phyloP scores from a whole-genome alignment of 306 rosid genomes.

The Quercus variabilis region DNA sequence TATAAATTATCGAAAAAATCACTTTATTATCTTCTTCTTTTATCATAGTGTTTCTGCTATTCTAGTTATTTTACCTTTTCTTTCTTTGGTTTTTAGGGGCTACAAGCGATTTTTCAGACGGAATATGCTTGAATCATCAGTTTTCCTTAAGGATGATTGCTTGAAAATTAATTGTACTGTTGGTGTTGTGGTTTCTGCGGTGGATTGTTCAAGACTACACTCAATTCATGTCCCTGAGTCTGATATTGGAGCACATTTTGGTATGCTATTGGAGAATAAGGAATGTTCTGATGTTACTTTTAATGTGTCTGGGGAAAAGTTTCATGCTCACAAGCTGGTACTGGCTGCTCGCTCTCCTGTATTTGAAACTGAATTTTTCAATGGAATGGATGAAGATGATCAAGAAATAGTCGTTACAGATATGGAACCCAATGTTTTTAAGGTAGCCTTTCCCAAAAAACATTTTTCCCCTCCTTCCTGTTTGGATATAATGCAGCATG shows the following conservation, averaged over 20 bases:
- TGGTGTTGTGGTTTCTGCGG: slow-evolving; percentile 90
- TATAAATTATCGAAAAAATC: no score
- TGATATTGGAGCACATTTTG: slow-evolving; percentile 77
- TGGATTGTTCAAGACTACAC: slow-evolving; percentile 77
- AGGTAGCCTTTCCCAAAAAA: slow-evolving; percentile 45
- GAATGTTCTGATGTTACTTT: slow-evolving; percentile 88
- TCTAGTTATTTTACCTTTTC: background rate
- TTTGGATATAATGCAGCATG: slow-evolving; percentile 4
- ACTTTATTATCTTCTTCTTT: background rate
- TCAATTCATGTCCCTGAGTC: slow-evolving; percentile 84
- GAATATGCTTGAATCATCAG: slow-evolving; percentile 73
- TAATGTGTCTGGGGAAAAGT: slow-evolving; percentile 76
- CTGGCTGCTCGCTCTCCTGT: slow-evolving; percentile 86
- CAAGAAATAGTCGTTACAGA: slow-evolving; percentile 57
- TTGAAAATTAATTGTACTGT: slow-evolving; percentile 97
- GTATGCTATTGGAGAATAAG: slow-evolving; percentile 71
- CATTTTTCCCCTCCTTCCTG: background rate
- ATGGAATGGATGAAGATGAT: slow-evolving; percentile 53
- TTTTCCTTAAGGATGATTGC: slow-evolving; percentile 89
- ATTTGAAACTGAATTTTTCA: slow-evolving; percentile 63
- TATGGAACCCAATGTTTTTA: slow-evolving; percentile 89
- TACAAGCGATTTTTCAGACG: slow-evolving; percentile 91
- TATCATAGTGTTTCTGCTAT: background rate
- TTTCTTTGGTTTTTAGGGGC: slow-evolving; percentile 58
- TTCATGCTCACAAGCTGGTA: slow-evolving; percentile 85